A percentile compares a stretch with the other conserved stretches of the same genome.
phyloP scores from a whole-genome alignment of 2,329 filamentous ascomycete genomes.

The Hypoxylon sp. region DNA sequence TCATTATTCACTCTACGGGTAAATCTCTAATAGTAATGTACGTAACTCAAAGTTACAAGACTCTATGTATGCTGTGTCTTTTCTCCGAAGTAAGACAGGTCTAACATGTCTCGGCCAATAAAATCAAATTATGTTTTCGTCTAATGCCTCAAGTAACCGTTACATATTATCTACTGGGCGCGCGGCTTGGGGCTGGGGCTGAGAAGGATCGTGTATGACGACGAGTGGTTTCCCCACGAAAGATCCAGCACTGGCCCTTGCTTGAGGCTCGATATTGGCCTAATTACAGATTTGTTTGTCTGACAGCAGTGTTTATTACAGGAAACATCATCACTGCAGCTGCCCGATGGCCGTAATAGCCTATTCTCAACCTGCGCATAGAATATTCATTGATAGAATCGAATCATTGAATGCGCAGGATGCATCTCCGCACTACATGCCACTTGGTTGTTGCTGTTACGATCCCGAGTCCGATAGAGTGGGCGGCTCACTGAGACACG shows the following conservation, averaged over 20 bases:
- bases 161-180: slow-evolving; percentile 1
- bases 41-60: slow-evolving; percentile 1
- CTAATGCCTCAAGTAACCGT: background rate
- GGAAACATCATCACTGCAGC: slow-evolving; percentile 19
- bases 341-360: slow-evolving; percentile 34
- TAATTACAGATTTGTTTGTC: slow-evolving; percentile 1
- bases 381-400: background rate
- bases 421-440: slow-evolving; percentile 21
- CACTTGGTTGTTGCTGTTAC: slow-evolving; percentile 26
- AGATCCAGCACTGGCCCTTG: slow-evolving; percentile 34
- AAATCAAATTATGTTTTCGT: background rate
- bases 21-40: background rate
- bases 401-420: slow-evolving; percentile 20
- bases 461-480: slow-evolving; percentile 13
- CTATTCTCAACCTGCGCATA: slow-evolving; percentile 29
- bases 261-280: slow-evolving; percentile 34
- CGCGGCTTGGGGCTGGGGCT: slow-evolving; percentile 28
- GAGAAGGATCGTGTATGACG: slow-evolving; percentile 31
- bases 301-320: slow-evolving; percentile 18
- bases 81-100: slow-evolving; percentile 2
- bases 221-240: slow-evolving; percentile 25
- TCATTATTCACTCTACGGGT: background rate
- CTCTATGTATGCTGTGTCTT: background rate
- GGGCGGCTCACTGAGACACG: background rate
- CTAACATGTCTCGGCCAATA: slow-evolving; percentile 6